phyloP scores from a whole-genome alignment of 768 basidiomycete species.

The Hygrocybe punicea region DNA sequence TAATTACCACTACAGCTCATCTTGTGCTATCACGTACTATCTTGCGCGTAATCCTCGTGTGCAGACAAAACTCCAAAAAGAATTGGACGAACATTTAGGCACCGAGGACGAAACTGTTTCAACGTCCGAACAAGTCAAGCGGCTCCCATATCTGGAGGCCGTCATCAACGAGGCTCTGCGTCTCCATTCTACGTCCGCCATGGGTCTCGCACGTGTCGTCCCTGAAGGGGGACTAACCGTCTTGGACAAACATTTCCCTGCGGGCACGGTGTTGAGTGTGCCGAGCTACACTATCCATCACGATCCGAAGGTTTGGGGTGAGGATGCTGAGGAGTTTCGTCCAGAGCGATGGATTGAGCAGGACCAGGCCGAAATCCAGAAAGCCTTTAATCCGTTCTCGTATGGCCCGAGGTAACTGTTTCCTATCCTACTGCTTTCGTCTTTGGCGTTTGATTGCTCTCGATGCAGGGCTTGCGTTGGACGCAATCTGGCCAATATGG shows the following conservation, averaged over 20 bases:
- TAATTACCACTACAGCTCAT: constrained; percentile 51
- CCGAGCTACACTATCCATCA: constrained; percentile 85
- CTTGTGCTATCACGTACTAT: constrained; percentile 85
- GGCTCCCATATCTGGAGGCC: constrained; percentile 75
- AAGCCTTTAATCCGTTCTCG: constrained; percentile 83
- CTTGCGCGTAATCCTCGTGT: constrained; percentile 64
- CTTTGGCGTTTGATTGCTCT: constrained; percentile 1
- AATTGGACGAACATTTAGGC: constrained; percentile 62
- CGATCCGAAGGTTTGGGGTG: constrained; percentile 68
- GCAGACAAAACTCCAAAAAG: constrained; percentile 70
- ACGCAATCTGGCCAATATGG: constrained; percentile 75
- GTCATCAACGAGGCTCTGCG: constrained; percentile 86
- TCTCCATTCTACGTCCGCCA: constrained; percentile 76
- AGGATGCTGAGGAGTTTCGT: constrained; percentile 66
- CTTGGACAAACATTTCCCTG: constrained; percentile 55
- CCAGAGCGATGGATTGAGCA: constrained; percentile 86
- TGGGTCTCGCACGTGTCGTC: constrained; percentile 79
- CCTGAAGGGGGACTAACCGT: constrained; percentile 71
- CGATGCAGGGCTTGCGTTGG: constrained; percentile 72
- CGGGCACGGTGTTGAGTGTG: constrained; percentile 73
- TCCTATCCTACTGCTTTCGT: constrained; percentile 16
- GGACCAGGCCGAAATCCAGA: constrained; percentile 57
- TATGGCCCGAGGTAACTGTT: constrained; percentile 63
- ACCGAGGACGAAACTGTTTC: constrained; percentile 58
- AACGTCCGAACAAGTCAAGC: constrained; percentile 67